Conservation (phyloP, 768 basidiomycete genomes). For the Pisolithus orientalis region DNA sequence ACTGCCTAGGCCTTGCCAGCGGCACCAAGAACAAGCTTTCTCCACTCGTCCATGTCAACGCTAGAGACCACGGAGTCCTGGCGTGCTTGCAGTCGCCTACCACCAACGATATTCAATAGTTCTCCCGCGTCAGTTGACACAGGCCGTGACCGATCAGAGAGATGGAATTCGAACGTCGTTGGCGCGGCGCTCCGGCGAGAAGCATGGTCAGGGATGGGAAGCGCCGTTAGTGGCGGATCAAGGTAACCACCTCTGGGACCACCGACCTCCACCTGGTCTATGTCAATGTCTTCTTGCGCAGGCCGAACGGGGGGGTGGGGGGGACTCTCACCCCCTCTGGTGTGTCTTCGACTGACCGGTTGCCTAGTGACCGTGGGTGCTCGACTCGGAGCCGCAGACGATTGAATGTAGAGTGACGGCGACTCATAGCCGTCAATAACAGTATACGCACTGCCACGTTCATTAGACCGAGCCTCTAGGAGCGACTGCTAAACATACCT, state of each 20-base stretch:
- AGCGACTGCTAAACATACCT: not conserved
- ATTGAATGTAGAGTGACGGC: constrained; percentile 5
- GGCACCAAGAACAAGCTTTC: constrained; percentile 9
- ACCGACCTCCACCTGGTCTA: not conserved
- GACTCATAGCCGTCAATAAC: constrained; percentile 1
- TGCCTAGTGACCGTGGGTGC: not conserved
- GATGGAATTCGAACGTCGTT: constrained; percentile 6
- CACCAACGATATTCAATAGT: not conserved
- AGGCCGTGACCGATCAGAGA: constrained; percentile 2
- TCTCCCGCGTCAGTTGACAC: constrained; percentile 1
- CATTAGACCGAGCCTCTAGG: not conserved
- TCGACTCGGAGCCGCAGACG: not conserved
- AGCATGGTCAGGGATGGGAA: constrained; percentile 2
- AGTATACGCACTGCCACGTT: not conserved
- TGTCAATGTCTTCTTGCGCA: not conserved
- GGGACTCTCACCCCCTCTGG: not conserved
- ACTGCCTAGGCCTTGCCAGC: constrained; percentile 5
- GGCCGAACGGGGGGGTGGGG: constrained; percentile 3
- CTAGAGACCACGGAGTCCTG: constrained; percentile 5
- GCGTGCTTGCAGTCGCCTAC: constrained; percentile 3
- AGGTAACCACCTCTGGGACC: not conserved
- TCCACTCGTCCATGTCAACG: constrained; percentile 11
- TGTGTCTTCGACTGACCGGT: not conserved
- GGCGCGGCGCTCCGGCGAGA: not conserved
- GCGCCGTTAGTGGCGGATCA: constrained; percentile 3